Base-by-base conservation (phyloP, 805 yeast genomes). In the Ogataea zsoltii region DNA sequence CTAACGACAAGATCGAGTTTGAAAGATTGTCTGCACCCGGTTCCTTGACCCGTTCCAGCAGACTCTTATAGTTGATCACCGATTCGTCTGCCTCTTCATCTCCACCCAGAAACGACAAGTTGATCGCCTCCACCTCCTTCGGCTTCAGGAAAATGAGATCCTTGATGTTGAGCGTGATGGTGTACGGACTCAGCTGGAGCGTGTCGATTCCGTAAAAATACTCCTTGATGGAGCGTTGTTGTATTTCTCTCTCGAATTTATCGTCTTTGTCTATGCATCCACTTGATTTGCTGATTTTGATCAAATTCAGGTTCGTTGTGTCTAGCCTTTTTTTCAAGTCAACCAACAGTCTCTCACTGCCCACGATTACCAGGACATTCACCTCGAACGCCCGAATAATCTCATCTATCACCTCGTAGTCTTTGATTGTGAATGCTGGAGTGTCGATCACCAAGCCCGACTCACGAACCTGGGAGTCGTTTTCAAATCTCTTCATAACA, bases 201-300 rank as follows among this genome's bases (percentile, higher is more conserved):
- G 74, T 74, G 15, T 74, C 66, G 5, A 77, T 77, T 2, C 99
- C 99, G 60, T 94, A 89, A 58, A 94, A 94, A 64, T 94, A 94
- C 59, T 91, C 95, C 60, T 82, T 81, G 43, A 92, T 89, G 4
- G 84, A 71, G 33, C 79, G 75, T 56, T 90, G 88, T 63, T 92
- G 98, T 17, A 76, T 43, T 30, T 83, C 79, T 58, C 98, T 74
- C 30, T 74, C 70, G 60, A 72, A 89, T 11, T 78, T 70, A 43
- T 83, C 92, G 48, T 85, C 92, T 23, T 78, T 74, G 25, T 86
- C 88, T 7, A 85, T 85, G 26, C 83, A 82, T 1, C 97, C 97
- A 37, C 85, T 85, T 34, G 89, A 78, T 50, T 77, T 79, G 15
- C 85, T 80, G 3, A 91, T 70, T 55, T 84, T 85, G 13, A 91